A percentile compares a stretch with the other conserved stretches of the same genome.
phyloP scores from a whole-genome alignment of 768 basidiomycete species.

The Tylopilus subfusipes region DNA sequence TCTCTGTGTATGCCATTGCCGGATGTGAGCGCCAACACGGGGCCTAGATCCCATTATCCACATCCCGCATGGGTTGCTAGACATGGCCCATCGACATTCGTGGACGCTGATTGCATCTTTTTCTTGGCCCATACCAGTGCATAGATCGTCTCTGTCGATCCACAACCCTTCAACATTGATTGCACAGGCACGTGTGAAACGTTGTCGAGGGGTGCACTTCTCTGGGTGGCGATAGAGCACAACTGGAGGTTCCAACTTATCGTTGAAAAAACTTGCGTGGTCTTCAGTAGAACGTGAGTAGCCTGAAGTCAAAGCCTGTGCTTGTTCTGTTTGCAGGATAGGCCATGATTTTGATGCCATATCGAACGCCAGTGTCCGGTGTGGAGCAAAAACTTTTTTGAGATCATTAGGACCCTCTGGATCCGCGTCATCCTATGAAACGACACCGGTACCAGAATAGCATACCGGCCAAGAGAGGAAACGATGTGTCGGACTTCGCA shows the following conservation, averaged over 20 bases:
- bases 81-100: slow-evolving; percentile 6
- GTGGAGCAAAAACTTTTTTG: neutral
- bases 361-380: neutral
- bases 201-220: neutral
- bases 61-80: slow-evolving; percentile 3
- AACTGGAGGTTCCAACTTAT: neutral
- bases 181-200: neutral
- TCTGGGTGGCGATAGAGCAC: neutral
- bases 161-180: neutral
- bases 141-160: slow-evolving; percentile 9
- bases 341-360: neutral
- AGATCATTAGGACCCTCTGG: neutral
- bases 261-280: neutral
- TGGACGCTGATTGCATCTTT: neutral
- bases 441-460: neutral
- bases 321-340: neutral
- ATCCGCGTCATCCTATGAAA: neutral
- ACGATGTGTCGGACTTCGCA: neutral
- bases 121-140: neutral
- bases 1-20: slow-evolving; percentile 1
- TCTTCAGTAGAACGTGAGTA: neutral
- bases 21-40: neutral
- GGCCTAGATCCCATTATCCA: slow-evolving; percentile 8
- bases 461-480: neutral
- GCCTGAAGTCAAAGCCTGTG: neutral